Conservation (phyloP, 2,329 filamentous ascomycete species). For the Penicillium frequentans region DNA sequence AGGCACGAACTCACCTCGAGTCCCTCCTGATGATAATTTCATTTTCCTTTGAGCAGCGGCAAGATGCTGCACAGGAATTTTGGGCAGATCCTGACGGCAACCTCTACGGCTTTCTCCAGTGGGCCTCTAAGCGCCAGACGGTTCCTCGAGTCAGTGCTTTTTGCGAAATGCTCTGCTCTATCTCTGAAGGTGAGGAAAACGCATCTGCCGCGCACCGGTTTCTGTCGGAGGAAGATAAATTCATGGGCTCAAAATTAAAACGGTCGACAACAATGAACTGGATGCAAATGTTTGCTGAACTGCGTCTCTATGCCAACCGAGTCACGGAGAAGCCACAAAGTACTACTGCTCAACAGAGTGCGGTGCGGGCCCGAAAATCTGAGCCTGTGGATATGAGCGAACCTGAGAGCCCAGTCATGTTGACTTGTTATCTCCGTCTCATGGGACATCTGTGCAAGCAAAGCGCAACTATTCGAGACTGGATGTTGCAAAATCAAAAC, state of each 20-base stretch:
- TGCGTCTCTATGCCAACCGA: slow-evolving; percentile 78
- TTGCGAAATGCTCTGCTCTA: slow-evolving; percentile 90
- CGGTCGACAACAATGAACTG: slow-evolving; percentile 85
- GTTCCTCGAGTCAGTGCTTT: slow-evolving; percentile 96
- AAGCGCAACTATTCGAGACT: slow-evolving; percentile 70
- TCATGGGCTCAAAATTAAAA: slow-evolving; percentile 73
- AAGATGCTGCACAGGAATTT: slow-evolving; percentile 82
- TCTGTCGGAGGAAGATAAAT: slow-evolving; percentile 78
- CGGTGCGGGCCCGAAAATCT: slow-evolving; percentile 61
- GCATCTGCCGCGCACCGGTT: slow-evolving; percentile 86
- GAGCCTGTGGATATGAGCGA: slow-evolving; percentile 73
- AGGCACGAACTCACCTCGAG: slow-evolving; percentile 66
- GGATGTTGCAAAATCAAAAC: slow-evolving; percentile 66
- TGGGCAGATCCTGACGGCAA: slow-evolving; percentile 94
- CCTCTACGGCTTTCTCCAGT: slow-evolving; percentile 89
- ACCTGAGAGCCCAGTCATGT: slow-evolving; percentile 92
- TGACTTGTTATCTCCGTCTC: slow-evolving; percentile 88
- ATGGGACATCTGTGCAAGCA: slow-evolving; percentile 78
- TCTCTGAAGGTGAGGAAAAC: slow-evolving; percentile 79
- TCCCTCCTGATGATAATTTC: slow-evolving; percentile 90
- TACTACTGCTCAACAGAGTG: slow-evolving; percentile 49
- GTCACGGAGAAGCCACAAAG: slow-evolving; percentile 68
- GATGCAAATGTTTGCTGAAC: slow-evolving; percentile 86
- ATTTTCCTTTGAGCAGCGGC: slow-evolving; percentile 82
- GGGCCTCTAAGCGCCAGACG: slow-evolving; percentile 92